Conservation (phyloP, 2,329 filamentous ascomycete genomes). For the Dactylellina drechsleri region DNA sequence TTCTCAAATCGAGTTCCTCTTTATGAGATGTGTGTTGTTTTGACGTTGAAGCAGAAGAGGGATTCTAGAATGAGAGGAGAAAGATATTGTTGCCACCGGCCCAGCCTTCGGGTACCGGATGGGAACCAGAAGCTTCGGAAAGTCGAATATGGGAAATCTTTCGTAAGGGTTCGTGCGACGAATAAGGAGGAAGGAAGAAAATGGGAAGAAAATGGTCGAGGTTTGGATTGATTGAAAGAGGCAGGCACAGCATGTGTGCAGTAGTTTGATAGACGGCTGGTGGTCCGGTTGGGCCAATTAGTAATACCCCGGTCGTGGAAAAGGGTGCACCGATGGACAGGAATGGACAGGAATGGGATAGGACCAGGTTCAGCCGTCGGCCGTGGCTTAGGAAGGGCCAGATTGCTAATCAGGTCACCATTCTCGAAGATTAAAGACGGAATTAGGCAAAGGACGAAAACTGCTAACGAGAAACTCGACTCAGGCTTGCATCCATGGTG, state of each 20-base stretch:
- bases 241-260: slow-evolving; percentile 5
- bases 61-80: neutral
- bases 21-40: too few relatives aligned
- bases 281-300: slow-evolving; percentile 12
- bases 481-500: slow-evolving; percentile 1
- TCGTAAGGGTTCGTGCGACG: neutral
- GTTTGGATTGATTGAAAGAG: slow-evolving; percentile 4
- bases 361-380: slow-evolving; percentile 43
- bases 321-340: too few relatives aligned
- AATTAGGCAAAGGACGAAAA: slow-evolving; percentile 22
- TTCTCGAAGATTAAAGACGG: slow-evolving; percentile 23
- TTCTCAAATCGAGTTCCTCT: neutral
- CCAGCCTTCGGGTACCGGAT: slow-evolving; percentile 18
- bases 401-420: slow-evolving; percentile 34
- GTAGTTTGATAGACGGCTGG: too few relatives aligned
- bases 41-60: too few relatives aligned
- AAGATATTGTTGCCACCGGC: slow-evolving; percentile 20
- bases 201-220: neutral
- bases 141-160: neutral
- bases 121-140: slow-evolving; percentile 4
- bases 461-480: neutral
- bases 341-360: neutral
- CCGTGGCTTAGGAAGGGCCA: slow-evolving; percentile 12
- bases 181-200: too few relatives aligned
- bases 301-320: slow-evolving; percentile 20